Evolutionary conservation across 2,329 filamentous ascomycete genomes (phyloP), one percentile per base, ranked within the genome.

Genomic region (Arthrinium puccinioides): DNA sequence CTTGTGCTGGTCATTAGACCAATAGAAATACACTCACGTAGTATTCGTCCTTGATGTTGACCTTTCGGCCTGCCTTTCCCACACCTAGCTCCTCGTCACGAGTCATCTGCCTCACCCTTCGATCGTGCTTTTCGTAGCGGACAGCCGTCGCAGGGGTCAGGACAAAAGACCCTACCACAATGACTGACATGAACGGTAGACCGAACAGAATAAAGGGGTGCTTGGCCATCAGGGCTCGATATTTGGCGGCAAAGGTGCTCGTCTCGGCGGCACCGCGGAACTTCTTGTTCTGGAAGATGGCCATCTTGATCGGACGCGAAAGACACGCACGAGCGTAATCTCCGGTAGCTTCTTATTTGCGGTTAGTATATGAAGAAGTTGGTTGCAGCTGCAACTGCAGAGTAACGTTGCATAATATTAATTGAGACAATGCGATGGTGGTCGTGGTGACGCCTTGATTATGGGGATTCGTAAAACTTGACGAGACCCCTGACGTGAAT

Each of bases 191-290:
- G 62, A 98, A 98, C 1, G 92, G 94, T 4, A 98, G 72, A 3
- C 94, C 94, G 58, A 98, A 98, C 45, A 95, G 77, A 20, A 88
- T 67, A 60, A 98, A 98, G 1, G 92, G 94, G 52, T 85, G 87
- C 54, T 74, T 82, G 41, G 77, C 71, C 49, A 98, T 77, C 42
- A 76, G 62, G 21, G 74, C 67, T 40, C 92, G 85, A 67, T 98
- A 98, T 44, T 71, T 71, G 40, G 82, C 75, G 35, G 84, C 86
- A 49, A 94, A 64, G 9, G 74, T 77, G 61, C 79, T 79, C 45
- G 76, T 64, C 44, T 87, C 75, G 42, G 78, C 72, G 23, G 82
- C 62, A 27, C 78, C 66, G 45, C 79, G 81, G 61, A 83, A 94
- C 44, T 79, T 82, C 50, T 86, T 87, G 45, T 67, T 74, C 45